Conservation (phyloP, 1,284 basidiomycete genomes). For the Sanghuangporus baumii region DNA sequence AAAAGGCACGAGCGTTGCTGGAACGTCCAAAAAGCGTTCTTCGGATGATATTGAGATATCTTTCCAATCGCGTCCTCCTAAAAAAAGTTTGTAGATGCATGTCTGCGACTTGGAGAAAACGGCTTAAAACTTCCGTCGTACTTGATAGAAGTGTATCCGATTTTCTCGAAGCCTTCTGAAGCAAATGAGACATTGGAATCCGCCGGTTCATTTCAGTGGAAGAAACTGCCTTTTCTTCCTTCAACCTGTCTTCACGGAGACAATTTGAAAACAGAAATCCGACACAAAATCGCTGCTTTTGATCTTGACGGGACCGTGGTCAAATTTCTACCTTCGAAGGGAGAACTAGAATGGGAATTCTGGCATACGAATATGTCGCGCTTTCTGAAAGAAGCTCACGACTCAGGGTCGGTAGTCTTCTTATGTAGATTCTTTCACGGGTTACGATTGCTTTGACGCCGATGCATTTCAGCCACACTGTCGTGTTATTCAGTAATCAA, state of each 20-base stretch:
- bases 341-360: constrained; percentile 68
- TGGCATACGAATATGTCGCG: constrained; percentile 65
- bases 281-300: constrained; percentile 67
- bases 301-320: constrained; percentile 90
- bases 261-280: constrained; percentile 44
- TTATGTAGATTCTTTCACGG: neutral
- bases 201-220: constrained; percentile 46
- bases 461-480: constrained; percentile 47
- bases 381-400: constrained; percentile 55
- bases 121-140: neutral
- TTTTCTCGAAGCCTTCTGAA: constrained; percentile 1
- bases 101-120: neutral
- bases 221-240: constrained; percentile 28
- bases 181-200: neutral
- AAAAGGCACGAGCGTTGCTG: neutral
- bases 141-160: constrained; percentile 4
- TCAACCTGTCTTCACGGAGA: constrained; percentile 59
- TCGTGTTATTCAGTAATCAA: constrained; percentile 83
- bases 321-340: constrained; percentile 45
- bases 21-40: neutral
- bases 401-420: constrained; percentile 48
- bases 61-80: neutral
- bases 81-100: neutral
- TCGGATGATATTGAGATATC: neutral
- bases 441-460: neutral